phyloP scores from a whole-genome alignment of 116 monocot genomes.

The Papilionanthe hybrid region DNA sequence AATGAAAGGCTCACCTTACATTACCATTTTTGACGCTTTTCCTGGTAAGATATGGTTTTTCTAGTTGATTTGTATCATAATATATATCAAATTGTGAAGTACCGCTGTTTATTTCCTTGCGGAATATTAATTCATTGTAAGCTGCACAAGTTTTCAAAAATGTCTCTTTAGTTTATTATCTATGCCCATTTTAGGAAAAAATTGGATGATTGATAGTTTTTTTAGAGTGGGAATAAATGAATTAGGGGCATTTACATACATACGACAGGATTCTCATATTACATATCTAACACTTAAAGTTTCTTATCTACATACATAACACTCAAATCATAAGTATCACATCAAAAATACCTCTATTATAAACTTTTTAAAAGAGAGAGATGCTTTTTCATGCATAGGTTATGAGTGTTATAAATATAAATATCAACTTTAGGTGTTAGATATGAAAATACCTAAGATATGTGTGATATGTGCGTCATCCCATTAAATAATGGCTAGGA shows the following conservation, averaged over 20 bases:
- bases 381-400: too few species aligned
- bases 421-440: too few species aligned
- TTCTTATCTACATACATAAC: too few species aligned
- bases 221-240: background rate
- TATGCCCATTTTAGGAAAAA: background rate
- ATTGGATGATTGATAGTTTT: background rate
- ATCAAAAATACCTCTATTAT: too few species aligned
- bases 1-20: slow-evolving; percentile 83
- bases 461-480: too few species aligned
- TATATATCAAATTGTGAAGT: background rate
- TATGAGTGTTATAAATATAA: too few species aligned
- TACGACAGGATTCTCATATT: too few species aligned
- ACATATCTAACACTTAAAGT: too few species aligned
- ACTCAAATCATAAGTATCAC: too few species aligned
- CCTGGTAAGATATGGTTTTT: slow-evolving; percentile 46
- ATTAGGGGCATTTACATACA: background rate
- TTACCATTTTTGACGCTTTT: slow-evolving; percentile 72
- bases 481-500: background rate
- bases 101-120: background rate
- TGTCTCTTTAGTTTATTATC: background rate
- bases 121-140: background rate
- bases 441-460: too few species aligned
- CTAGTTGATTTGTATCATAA: background rate
- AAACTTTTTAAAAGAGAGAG: too few species aligned
- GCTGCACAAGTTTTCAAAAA: background rate